Evolutionary conservation across 768 basidiomycete species (phyloP).

Genomic region (Jaapia argillacea): DNA sequence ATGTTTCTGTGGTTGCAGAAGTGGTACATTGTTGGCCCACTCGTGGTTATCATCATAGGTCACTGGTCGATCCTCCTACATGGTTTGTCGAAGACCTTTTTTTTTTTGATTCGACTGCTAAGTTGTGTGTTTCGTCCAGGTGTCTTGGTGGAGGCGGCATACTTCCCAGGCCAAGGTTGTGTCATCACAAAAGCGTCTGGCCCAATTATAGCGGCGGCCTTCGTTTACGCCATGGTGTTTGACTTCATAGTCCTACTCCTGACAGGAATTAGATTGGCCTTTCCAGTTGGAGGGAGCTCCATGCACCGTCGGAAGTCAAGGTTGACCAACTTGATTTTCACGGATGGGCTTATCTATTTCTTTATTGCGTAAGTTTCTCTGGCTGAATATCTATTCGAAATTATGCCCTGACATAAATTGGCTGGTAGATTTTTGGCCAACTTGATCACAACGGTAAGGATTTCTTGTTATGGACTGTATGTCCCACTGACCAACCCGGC

Average conservation of each 20-base stretch:
- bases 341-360: slow-evolving; percentile 68
- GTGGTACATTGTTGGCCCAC: slow-evolving; percentile 35
- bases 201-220: slow-evolving; percentile 54
- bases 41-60: slow-evolving; percentile 50
- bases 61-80: slow-evolving; percentile 67
- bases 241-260: slow-evolving; percentile 52
- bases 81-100: too few relatives aligned
- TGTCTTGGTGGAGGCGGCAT: slow-evolving; percentile 44
- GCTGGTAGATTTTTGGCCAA: slow-evolving; percentile 35
- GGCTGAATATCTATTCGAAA: too few relatives aligned
- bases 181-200: slow-evolving; percentile 51
- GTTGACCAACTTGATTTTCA: slow-evolving; percentile 57
- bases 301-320: slow-evolving; percentile 27
- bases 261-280: slow-evolving; percentile 48
- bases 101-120: too few relatives aligned
- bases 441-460: slow-evolving; percentile 25
- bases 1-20: slow-evolving; percentile 62
- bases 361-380: too few relatives aligned
- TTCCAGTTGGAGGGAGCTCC: slow-evolving; percentile 12
- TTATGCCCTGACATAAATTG: too few relatives aligned
- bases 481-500: too few relatives aligned
- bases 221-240: slow-evolving; percentile 72
- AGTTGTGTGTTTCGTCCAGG: too few relatives aligned
- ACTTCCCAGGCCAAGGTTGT: slow-evolving; percentile 43
- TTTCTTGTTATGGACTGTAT: background rate